Evolutionary conservation across 768 basidiomycete genomes (phyloP).

Genomic region (Fomitopsis serialis): DNA sequence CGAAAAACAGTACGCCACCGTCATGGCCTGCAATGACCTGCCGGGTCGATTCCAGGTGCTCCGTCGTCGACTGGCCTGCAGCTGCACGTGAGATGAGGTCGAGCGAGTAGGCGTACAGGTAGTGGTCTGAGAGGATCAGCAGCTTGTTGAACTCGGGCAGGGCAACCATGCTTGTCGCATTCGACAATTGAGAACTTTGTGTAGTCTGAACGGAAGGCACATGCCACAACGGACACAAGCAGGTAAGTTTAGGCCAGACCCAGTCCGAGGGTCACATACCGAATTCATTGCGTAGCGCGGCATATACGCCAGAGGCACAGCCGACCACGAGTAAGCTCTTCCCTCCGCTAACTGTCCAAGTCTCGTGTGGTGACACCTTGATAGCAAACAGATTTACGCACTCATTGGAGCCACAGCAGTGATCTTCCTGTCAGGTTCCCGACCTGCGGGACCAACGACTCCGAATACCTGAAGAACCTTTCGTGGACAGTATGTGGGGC

Average conservation of each 20-base stretch:
- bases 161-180: conserved; percentile 50
- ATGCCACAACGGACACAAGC: too few species aligned
- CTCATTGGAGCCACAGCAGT: conserved; percentile 59
- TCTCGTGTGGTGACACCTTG: background rate
- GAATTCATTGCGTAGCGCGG: conserved; percentile 47
- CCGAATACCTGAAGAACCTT: conserved; percentile 46
- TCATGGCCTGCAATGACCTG: conserved; percentile 58
- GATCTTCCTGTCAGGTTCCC: conserved; percentile 51
- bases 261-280: conserved; percentile 32
- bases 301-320: conserved; percentile 66
- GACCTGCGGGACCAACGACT: background rate
- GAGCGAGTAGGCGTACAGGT: conserved; percentile 62
- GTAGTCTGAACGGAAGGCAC: conserved; percentile 39
- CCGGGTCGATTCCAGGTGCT: conserved; percentile 47
- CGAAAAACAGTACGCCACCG: conserved; percentile 57
- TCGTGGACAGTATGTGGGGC: conserved; percentile 54
- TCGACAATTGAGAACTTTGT: conserved; percentile 47
- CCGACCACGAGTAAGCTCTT: conserved; percentile 60
- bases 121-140: conserved; percentile 54
- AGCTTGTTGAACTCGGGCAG: conserved; percentile 62
- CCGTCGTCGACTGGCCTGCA: conserved; percentile 39
- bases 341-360: conserved; percentile 38
- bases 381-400: conserved; percentile 27
- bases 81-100: conserved; percentile 62
- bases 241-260: background rate